These are phyloP conservation scores for Penicillium soppii DNA, from an alignment of 495 filamentous ascomycete species.

Conservation along the genomic window DNA sequence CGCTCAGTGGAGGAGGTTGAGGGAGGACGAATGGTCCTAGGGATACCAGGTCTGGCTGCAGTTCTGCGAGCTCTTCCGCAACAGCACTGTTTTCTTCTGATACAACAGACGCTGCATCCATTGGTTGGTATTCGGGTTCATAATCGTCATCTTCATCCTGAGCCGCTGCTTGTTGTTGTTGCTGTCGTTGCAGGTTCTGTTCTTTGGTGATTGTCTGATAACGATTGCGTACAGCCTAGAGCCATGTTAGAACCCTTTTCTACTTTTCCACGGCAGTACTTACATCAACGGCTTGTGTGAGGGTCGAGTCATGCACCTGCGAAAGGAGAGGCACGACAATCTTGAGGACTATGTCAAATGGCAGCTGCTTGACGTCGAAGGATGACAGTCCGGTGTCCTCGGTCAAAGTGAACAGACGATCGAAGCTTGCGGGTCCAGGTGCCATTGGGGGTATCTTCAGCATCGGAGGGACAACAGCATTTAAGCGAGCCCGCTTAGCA, in stretches of 20 bases:
- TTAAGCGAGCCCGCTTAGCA: conserved; percentile 68
- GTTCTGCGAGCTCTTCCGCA: conserved; percentile 50
- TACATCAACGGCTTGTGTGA: conserved; percentile 70
- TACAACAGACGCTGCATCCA: conserved; percentile 71
- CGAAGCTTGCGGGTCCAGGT: conserved; percentile 70
- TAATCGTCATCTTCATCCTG: conserved; percentile 90
- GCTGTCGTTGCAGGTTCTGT: conserved; percentile 36
- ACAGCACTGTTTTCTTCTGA: conserved; percentile 67
- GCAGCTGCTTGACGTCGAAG: conserved; percentile 81
- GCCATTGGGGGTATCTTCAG: conserved; percentile 64
- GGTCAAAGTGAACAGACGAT: conserved; percentile 81
- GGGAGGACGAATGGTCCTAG: conserved; percentile 75
- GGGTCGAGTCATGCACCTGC: conserved; percentile 56
- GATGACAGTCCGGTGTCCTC: conserved; percentile 66
- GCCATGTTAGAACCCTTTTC: conserved; percentile 17
- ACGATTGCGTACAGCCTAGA: conserved; percentile 47
- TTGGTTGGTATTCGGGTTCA: conserved; percentile 75
- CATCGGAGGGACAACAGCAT: conserved; percentile 49
- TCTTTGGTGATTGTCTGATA: conserved; percentile 44
- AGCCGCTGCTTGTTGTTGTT: conserved; percentile 42
- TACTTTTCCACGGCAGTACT: conserved; percentile 2
- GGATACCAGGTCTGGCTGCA: conserved; percentile 55
- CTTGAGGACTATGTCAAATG: conserved; percentile 68
- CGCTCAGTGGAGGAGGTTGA: conserved; percentile 68
- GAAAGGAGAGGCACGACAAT: conserved; percentile 72